Evolutionary conservation across 2,329 filamentous ascomycete genomes (phyloP), one percentile per base, ranked within the genome.

Genomic region (Trichophyton benhamiae): DNA sequence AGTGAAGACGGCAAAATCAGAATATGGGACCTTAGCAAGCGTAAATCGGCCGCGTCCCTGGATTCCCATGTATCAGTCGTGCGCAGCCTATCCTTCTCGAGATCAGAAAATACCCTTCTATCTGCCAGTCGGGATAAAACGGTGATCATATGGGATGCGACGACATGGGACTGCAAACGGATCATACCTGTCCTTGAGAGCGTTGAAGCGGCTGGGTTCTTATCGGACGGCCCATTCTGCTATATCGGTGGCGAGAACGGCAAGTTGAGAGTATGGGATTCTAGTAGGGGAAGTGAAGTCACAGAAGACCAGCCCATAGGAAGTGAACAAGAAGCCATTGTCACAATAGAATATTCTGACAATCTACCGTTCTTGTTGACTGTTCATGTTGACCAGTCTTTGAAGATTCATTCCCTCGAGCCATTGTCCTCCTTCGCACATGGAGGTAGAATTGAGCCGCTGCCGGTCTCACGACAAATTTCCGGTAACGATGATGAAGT

Each of bases 401-500:
- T 99, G 61, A 82, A 88, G 57, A 77, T 96, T 36, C 90, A 92
- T 72, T 84, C 83, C 1, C 72, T 75, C 33, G 69, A 73, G 33
- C 63, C 72, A n/a, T 62, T 78, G 42, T 68, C 68, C 22, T 64
- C 67, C 46, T 72, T 71, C 62, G 71, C 71, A 57, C 68, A 71
- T 41, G 65, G 76, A 62, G 67, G 79, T 71, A 68, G 77, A 74
- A 70, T 88, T 76, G 72, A 77, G n/a, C 76, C 82, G n/a, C 72
- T 87, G 25, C 78, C 81, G 8, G 69, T 86, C 0, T 81, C 88
- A 52, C 84, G 88, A 66, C 84, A 90, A 52, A 95, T 99, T 66
- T 96, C 92, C 3, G 95, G 94, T 60, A 96, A 94, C 5, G 91
- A 97, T 72, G 95, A 99, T 72, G 94, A 99, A 72, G 91, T 99